A percentile compares a stretch with the other conserved stretches of the same genome.
These are phyloP conservation scores for Pleurotus platypus DNA, from an alignment of 768 basidiomycete species.

Conservation along the genomic window DNA sequence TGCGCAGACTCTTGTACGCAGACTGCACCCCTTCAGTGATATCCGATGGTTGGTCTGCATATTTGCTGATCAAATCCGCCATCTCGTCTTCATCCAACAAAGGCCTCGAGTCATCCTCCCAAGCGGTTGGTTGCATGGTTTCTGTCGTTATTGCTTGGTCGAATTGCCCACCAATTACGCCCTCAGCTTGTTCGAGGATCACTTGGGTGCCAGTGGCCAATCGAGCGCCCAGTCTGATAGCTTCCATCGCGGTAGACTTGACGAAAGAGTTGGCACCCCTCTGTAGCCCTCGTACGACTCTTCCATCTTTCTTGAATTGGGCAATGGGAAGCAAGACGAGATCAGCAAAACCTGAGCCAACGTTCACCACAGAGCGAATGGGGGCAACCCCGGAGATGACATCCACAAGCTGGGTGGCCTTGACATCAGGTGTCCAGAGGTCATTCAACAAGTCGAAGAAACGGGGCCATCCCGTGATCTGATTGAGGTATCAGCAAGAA, in stretches of 20 bases:
- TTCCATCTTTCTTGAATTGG: constrained; percentile 96
- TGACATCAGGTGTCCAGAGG: constrained; percentile 98
- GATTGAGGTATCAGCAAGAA: constrained; percentile 4
- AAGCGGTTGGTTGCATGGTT: constrained; percentile 46
- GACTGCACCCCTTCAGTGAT: constrained; percentile 84
- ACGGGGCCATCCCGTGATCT: constrained; percentile 93
- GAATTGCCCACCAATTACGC: constrained; percentile 80
- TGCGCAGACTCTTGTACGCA: constrained; percentile 86
- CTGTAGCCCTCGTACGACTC: constrained; percentile 89
- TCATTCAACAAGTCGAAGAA: constrained; percentile 93
- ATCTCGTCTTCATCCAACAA: constrained; percentile 37
- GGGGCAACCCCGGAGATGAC: constrained; percentile 96
- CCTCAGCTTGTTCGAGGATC: constrained; percentile 93
- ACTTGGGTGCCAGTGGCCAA: constrained; percentile 98
- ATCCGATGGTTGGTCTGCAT: constrained; percentile 86
- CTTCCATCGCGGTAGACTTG: constrained; percentile 92
- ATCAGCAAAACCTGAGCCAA: constrained; percentile 95
- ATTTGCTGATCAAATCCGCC: constrained; percentile 72
- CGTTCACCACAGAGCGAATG: constrained; percentile 94
- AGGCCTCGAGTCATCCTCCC: constrained; percentile 28
- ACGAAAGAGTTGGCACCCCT: constrained; percentile 92
- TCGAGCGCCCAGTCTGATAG: constrained; percentile 89
- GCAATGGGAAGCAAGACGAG: constrained; percentile 93
- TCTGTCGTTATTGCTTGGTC: constrained; percentile 64
- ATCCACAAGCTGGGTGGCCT: constrained; percentile 95